These are phyloP conservation scores for Talaromyces ruber DNA, from an alignment of 495 filamentous ascomycete genomes.

Conservation along the genomic window DNA sequence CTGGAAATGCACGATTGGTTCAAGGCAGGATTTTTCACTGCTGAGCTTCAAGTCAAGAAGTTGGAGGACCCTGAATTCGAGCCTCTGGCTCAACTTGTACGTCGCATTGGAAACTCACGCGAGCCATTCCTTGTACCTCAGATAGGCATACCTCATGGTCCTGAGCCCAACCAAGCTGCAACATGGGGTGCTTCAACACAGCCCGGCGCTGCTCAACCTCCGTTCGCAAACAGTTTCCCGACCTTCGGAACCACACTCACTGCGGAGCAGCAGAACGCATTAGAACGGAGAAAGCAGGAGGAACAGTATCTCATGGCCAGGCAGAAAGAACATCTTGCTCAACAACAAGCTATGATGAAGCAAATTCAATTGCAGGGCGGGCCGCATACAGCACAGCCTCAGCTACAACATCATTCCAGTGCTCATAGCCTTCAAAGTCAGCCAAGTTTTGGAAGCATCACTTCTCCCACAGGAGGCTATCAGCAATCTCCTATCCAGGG, in stretches of 20 bases:
- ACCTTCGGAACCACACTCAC: constrained; percentile 97
- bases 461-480: constrained; percentile 68
- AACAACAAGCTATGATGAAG: constrained; percentile 72
- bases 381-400: constrained; percentile 38
- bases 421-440: constrained; percentile 94
- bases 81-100: constrained; percentile 88
- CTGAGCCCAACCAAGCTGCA: constrained; percentile 35
- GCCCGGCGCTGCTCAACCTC: constrained; percentile 68
- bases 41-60: constrained; percentile 89
- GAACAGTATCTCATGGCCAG: constrained; percentile 94
- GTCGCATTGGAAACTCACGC: constrained; percentile 92
- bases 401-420: constrained; percentile 86
- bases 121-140: constrained; percentile 97
- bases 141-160: constrained; percentile 85
- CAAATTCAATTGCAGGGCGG: constrained; percentile 60
- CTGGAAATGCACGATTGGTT: constrained; percentile 99
- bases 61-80: constrained; percentile 90
- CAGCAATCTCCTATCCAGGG: constrained; percentile 67
- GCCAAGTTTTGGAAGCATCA: constrained; percentile 86
- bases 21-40: constrained; percentile 94
- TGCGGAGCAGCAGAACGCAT: constrained; percentile 92
- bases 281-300: constrained; percentile 94
- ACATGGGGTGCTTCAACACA: constrained; percentile 32
- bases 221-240: constrained; percentile 91
- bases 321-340: constrained; percentile 86